Evolutionary conservation across 805 yeast species (phyloP), one percentile per base, ranked within the genome.

Genomic region (Hanseniaspora nectarophila): DNA sequence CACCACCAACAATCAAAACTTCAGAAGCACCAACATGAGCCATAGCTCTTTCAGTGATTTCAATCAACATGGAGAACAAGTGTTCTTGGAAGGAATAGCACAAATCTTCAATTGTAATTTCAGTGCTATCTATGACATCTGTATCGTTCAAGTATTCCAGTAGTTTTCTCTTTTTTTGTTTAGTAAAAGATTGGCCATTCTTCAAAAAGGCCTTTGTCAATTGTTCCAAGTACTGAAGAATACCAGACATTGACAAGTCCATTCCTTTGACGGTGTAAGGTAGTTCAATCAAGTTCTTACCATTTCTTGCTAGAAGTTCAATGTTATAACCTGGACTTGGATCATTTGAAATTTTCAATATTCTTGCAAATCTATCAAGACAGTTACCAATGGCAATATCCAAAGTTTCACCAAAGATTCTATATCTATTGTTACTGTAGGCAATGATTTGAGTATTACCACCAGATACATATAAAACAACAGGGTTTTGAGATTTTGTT

Each of bases 371-470:
- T 58, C 99, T 67, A 64, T 92, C 99, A 46, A 92, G 70, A 68
- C 98, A 92, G 66, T 92, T 92, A 1, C 99, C 99, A 54, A 92
- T 87, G 20, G 99, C 98, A 34, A 92, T 92, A 63, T 92, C 99
- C 54, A 92, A 70, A 0, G 99, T 92, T 65, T 92, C 99, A n/a
- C 99, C 99, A 66, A 92, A 92, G n/a, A 92, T 92, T 58, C 98
- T 75, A 67, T 92, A 92, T 59, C 95, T 67, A 62, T 90, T 95
- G 59, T 83, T 84, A 4, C 95, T 85, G 65, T 92, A 92, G 1
- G 98, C 98, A 64, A 92, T 92, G 20, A 92, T 94, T 65, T 92
- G 99, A 1, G 99, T 92, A 66, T 92, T 92, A 49, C 99, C 99
- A 15, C 99, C 99, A 65, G 95, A 85, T 10, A 92, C 99, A 61